phyloP scores from a whole-genome alignment of 148 eudicot species.

The Cornus kousa region DNA sequence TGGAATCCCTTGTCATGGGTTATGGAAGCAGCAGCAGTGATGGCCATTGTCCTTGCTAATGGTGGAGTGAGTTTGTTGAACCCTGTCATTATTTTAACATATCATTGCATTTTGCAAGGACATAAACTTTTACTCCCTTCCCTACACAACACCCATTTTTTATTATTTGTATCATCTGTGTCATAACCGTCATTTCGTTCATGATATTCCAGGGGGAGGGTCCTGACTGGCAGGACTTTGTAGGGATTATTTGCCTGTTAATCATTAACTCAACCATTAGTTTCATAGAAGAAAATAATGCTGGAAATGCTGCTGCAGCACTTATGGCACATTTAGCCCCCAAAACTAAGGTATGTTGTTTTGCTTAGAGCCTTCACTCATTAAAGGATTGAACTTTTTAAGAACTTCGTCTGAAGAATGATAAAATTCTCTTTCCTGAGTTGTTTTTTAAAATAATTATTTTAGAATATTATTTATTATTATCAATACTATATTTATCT shows the following conservation, averaged over 20 bases:
- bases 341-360: slow-evolving; percentile 54
- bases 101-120: slow-evolving; percentile 1
- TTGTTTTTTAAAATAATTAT: neutral
- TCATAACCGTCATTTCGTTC: slow-evolving; percentile 3
- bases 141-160: neutral
- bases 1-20: slow-evolving; percentile 88
- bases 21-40: slow-evolving; percentile 82
- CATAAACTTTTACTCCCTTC: neutral
- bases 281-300: slow-evolving; percentile 76
- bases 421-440: neutral
- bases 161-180: neutral
- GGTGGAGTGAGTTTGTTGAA: slow-evolving; percentile 60
- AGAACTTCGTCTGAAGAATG: neutral
- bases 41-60: slow-evolving; percentile 76
- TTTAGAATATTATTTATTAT: neutral
- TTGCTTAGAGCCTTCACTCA: neutral
- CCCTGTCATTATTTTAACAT: slow-evolving; percentile 10
- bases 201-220: slow-evolving; percentile 52
- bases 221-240: slow-evolving; percentile 77
- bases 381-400: neutral
- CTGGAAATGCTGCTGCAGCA: slow-evolving; percentile 76
- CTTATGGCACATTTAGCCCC: slow-evolving; percentile 73
- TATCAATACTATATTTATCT: neutral
- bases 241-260: slow-evolving; percentile 61
- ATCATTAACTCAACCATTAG: slow-evolving; percentile 68